Conservation (phyloP, 441 rosid genomes). For the Erysimum cheiri region DNA sequence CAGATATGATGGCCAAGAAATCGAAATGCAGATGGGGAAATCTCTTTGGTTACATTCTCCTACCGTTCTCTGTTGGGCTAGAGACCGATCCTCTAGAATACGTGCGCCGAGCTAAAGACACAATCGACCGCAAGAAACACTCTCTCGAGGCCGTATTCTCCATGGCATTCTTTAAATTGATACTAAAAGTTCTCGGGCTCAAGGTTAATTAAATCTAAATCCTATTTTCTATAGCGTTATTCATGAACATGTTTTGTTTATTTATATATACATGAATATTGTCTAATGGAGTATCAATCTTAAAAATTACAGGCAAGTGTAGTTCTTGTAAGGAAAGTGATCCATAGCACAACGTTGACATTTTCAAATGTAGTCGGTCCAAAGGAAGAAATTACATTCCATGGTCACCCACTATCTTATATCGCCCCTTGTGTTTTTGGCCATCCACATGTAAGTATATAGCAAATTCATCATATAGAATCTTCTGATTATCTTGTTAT, state of each 20-base stretch:
- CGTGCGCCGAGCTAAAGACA: conserved; percentile 66
- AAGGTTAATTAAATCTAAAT: conserved; percentile 50
- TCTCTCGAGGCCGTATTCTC: conserved; percentile 68
- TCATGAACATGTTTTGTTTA: conserved; percentile 15
- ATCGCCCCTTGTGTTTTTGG: conserved; percentile 83
- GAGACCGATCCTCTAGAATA: conserved; percentile 67
- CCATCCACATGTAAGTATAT: conserved; percentile 69
- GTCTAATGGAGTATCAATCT: conserved; percentile 1
- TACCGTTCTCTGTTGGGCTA: conserved; percentile 58
- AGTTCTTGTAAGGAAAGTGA: conserved; percentile 51
- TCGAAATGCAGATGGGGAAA: conserved; percentile 79
- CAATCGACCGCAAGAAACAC: conserved; percentile 65
- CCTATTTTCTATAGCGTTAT: not conserved
- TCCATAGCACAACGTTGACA: conserved; percentile 64
- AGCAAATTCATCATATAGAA: not conserved
- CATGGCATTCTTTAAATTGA: conserved; percentile 43
- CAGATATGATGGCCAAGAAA: conserved; percentile 71
- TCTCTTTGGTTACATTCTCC: conserved; percentile 64
- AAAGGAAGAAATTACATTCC: conserved; percentile 72
- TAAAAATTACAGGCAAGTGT: conserved; percentile 52
- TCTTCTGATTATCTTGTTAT: not conserved
- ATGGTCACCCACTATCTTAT: conserved; percentile 72
- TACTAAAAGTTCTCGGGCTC: conserved; percentile 53
- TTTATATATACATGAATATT: not conserved
- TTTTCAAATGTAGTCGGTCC: conserved; percentile 85